Base-by-base conservation (phyloP, 176 grass and related monocot genomes). In the Bonia amplexicaulis region DNA sequence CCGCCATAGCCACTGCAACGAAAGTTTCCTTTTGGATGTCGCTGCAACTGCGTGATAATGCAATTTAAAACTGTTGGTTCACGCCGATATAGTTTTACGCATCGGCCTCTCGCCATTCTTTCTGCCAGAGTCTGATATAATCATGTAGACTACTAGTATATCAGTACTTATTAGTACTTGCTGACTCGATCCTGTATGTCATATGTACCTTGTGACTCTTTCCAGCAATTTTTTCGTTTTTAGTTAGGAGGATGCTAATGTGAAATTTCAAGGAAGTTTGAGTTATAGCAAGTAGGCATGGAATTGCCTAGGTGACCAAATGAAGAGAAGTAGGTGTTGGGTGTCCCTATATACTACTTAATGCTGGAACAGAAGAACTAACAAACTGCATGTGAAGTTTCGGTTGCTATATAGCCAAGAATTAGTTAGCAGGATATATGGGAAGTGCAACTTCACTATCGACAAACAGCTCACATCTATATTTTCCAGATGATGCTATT, bases 21-120 rank as follows among this genome's bases (percentile, higher is more conserved):
- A 87, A 16, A 33, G 8, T 0, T 69, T 19, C 17, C 19, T n/a
- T 77, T 75, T 23, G 12, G 52, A n/a, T 48, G 51, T n/a, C 12
- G 12, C 31, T 4, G 15, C 19, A 6, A 68, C 14, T 37, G 35
- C 7, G 6, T 44, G 16, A 23, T 46, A 37, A 22, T 78, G 7
- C 27, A 73, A 47, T 72, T 79, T 85, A 26, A 58, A 85, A 55
- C 63, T 69, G 40, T 69, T 37, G 37, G 12, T 37, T 78, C 39
- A 69, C 57, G 66, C 74, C 37, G 40, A 61, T 49, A 85, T 48
- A 15, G 20, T 69, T 71, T 60, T 78, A 41, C 16, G 2, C 3
- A 79, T 19, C 31, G 20, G 9, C 14, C n/a, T 71, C 55, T 41
- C 55, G 27, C 29, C 4, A 80, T 73, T 73, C 15, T 40, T 79